These are phyloP conservation scores for Dendrobium officinale DNA, from an alignment of 106 monocot species.

Conservation along the genomic window DNA sequence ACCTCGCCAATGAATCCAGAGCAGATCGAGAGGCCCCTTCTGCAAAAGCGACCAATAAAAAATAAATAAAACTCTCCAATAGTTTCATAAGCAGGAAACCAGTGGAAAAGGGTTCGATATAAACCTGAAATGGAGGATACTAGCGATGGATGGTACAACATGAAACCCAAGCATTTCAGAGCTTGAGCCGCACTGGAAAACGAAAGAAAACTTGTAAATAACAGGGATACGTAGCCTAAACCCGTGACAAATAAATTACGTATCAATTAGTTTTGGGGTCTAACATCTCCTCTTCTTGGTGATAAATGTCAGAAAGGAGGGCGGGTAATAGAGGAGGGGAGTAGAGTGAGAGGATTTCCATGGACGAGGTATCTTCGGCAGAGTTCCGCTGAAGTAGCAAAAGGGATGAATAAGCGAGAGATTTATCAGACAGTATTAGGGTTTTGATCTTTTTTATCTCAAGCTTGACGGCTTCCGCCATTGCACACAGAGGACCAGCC, in stretches of 20 bases:
- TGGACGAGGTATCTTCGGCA: slow-evolving; percentile 24
- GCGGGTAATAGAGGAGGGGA: slow-evolving; percentile 32
- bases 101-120: neutral
- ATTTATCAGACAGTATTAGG: slow-evolving; percentile 18
- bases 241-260: neutral
- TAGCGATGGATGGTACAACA: slow-evolving; percentile 49
- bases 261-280: neutral
- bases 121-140: slow-evolving; percentile 36
- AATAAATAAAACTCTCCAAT: neutral
- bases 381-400: slow-evolving; percentile 36
- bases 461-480: slow-evolving; percentile 23
- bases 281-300: slow-evolving; percentile 58
- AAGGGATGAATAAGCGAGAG: slow-evolving; percentile 40
- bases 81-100: neutral
- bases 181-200: slow-evolving; percentile 39
- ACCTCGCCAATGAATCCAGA: slow-evolving; percentile 33
- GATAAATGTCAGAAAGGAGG: slow-evolving; percentile 36
- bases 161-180: slow-evolving; percentile 68
- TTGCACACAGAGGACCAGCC: neutral
- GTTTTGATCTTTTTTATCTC: slow-evolving; percentile 24
- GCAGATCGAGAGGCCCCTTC: slow-evolving; percentile 22
- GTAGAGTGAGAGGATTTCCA: slow-evolving; percentile 21
- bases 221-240: neutral
- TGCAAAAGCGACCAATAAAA: slow-evolving; percentile 7
- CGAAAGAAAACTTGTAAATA: neutral